Base-by-base conservation (phyloP, 805 yeast species). In the Saccharomycopsis selenospora region DNA sequence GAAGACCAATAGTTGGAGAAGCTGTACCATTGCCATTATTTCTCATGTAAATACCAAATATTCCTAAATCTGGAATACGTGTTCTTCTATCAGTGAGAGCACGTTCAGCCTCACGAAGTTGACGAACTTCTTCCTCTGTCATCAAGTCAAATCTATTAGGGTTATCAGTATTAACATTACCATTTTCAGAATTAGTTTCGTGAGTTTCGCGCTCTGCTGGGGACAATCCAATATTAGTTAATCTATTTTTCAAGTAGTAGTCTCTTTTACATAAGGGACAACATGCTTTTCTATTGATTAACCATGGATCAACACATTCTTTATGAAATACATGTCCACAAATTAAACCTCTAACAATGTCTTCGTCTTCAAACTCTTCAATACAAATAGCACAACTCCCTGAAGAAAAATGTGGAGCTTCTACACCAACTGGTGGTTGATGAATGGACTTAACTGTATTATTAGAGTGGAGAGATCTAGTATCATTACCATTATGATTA, bases 271-370 rank as follows among this genome's bases (percentile, higher is more conserved):
- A 86, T 70, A 82, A 78, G 6, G 95, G 95, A 61, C 95, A 86
- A 57, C 86, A 81, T 0, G 89, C 90, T 42, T 83, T 73, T 55
- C 91, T 69, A 54, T 76, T 75, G 2, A 78, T 80, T 42, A 86
- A 67, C 95, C 95, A 86, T 1, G 90, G 90, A 54, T 82, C 88
- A 46, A 87, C 72, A 64, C 95, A 86, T 14, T 74, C 81, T 20
- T 80, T 71, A 59, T 86, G 95, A 72, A 80, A 86, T 2, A 82
- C 88, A 63, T 86, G 95, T 2, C 89, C 88, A 66, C 95, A 86
- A 8, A 84, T 68, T 40, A 87, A 69, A 0, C 87, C 87, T 44
- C 95, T 75, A 1, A 86, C 87, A 1, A 63, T 60, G 46, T 83
- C 87, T 11, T 73, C 79, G 44, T 74, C 74, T 54, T 77, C 83